Percentiles rank a stretch among this genome's conserved stretches.
Conservation (phyloP, 495 filamentous ascomycete species). For the Neurospora africana region DNA sequence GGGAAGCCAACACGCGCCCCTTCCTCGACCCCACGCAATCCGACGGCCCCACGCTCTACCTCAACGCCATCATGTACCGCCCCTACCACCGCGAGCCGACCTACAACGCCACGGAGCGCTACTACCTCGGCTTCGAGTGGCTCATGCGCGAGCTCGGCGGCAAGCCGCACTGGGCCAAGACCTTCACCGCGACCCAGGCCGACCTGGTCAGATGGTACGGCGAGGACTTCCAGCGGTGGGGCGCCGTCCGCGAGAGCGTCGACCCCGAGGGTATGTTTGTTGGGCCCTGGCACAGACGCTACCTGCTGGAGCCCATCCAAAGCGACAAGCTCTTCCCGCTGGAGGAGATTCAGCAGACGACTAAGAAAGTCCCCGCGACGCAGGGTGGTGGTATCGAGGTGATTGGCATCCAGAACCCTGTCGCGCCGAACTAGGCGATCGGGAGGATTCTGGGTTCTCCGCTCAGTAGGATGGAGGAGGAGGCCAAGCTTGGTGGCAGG, state of each 20-base stretch:
- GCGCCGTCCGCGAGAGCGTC: constrained; percentile 55
- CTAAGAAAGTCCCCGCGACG: background rate
- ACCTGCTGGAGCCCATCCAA: constrained; percentile 41
- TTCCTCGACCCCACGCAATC: constrained; percentile 60
- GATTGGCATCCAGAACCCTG: constrained; percentile 14
- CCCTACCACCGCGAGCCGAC: constrained; percentile 78
- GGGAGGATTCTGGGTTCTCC: background rate
- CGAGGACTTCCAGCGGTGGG: constrained; percentile 49
- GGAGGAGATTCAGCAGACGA: constrained; percentile 26
- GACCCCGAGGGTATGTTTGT: constrained; percentile 89
- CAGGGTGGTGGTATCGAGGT: constrained; percentile 18
- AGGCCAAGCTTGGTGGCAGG: background rate
- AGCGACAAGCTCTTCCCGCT: constrained; percentile 18
- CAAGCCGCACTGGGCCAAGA: constrained; percentile 96
- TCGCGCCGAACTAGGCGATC: constrained; percentile 12
- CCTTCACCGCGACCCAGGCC: constrained; percentile 54
- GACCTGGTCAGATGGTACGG: constrained; percentile 48
- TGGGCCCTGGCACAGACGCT: constrained; percentile 75
- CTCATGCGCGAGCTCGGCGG: constrained; percentile 88
- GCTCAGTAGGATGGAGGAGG: background rate
- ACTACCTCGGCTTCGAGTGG: constrained; percentile 91
- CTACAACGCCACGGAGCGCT: constrained; percentile 50
- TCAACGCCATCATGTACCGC: constrained; percentile 92
- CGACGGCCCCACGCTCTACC: constrained; percentile 73
- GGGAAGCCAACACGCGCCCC: constrained; percentile 42